Base-by-base conservation (phyloP, 352 stramenopile genomes). In the Halophytophthora polymorphica region DNA sequence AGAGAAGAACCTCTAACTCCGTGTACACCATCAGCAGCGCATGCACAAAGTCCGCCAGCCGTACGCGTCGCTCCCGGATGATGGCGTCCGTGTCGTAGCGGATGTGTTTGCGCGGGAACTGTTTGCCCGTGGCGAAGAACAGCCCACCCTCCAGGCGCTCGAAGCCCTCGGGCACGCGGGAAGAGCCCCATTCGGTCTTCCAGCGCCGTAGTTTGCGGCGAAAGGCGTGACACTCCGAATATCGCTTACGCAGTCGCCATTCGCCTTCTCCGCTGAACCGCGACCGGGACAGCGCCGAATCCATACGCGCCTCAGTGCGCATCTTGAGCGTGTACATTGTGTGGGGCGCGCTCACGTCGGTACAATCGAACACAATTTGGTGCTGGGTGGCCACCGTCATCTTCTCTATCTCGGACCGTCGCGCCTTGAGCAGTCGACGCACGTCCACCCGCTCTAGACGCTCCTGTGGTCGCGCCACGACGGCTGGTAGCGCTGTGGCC, bases 241-340 rank as follows among this genome's bases (percentile, higher is more conserved):
- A 68, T 12, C 63, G 55, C 31, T 68, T 72, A 6, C 51, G 44
- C 2, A 69, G 38, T 35, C 49, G 55, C 63, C 63, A 72, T 2
- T 57, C 54, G 13, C 63, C 53, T 34, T 56, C 61, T 22, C 22
- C 38, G 31, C 33, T 35, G n/a, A 14, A 14, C 1, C 35, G 14
- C 37, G 22, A 14, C 31, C 1, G 12, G 8, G 8, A 35, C 17
- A 8, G 17, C 39, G 15, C 41, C 45, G 18, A 3, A 25, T 23
- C 46, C 23, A 19, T 39, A 2, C 22, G 22, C 14, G 23, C 19
- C 15, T 37, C 19, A 34, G 55, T 65, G 4, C 17, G 29, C 17
- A 71, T 21, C 36, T 67, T 67, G 36, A 71, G 48, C 29, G 58
- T 25, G 48, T 71, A 71, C 38, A 64, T 42, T 2, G 62, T 71